Percentiles rank a stretch among this genome's conserved stretches.
Evolutionary conservation across 495 filamentous ascomycete genomes (phyloP).

Genomic region (Lepraria neglecta): DNA sequence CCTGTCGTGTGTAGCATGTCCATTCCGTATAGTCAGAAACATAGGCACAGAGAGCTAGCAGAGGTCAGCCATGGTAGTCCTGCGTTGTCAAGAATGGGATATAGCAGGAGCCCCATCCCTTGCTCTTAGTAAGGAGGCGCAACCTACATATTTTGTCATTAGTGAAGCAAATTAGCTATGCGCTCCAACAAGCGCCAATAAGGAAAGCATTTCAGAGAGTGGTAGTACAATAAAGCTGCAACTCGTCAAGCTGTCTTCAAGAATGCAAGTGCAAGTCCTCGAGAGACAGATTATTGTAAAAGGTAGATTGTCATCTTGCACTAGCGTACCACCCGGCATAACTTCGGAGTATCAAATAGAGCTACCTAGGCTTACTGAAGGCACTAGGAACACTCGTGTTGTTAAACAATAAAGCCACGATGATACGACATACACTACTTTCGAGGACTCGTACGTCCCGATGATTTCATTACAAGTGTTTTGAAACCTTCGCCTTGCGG

Average conservation of each 20-base stretch:
- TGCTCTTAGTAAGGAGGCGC: background rate
- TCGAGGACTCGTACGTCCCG: background rate
- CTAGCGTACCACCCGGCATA: background rate
- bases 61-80: background rate
- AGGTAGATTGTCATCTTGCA: slow-evolving; percentile 9
- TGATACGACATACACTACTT: background rate
- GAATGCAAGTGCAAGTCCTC: background rate
- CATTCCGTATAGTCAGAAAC: slow-evolving; percentile 7
- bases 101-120: background rate
- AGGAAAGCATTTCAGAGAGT: background rate
- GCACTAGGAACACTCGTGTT: background rate
- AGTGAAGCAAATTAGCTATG: background rate
- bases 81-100: background rate
- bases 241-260: slow-evolving; percentile 1
- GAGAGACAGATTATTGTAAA: background rate
- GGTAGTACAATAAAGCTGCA: background rate
- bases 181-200: background rate
- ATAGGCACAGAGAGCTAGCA: slow-evolving; percentile 1
- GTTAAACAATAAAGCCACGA: background rate
- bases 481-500: background rate
- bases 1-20: background rate
- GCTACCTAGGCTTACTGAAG: background rate
- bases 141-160: background rate
- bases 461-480: background rate
- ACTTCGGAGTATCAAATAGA: background rate